Evolutionary conservation across 2,329 filamentous ascomycete species (phyloP).

Genomic region (Aspergillus felis): DNA sequence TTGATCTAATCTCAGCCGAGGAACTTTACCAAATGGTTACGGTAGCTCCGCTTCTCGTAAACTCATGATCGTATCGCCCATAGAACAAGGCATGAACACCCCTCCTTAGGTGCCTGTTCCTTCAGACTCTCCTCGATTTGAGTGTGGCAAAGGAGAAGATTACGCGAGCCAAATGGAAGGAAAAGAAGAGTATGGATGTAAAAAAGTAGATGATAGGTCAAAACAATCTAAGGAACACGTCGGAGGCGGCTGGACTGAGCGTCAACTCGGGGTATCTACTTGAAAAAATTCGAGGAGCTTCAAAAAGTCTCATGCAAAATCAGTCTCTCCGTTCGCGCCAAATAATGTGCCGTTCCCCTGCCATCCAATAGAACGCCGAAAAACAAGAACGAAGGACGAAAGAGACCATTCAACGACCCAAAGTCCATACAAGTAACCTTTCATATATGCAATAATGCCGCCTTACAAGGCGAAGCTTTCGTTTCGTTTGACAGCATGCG

Average conservation of each 20-base stretch:
- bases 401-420: constrained; percentile 17
- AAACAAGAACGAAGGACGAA: constrained; percentile 9
- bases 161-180: background rate
- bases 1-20: background rate
- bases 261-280: constrained; percentile 50
- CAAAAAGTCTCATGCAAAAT: constrained; percentile 30
- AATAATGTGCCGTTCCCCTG: constrained; percentile 37
- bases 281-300: constrained; percentile 46
- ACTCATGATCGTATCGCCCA: background rate
- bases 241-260: constrained; percentile 42
- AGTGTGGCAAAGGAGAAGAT: background rate
- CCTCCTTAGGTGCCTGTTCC: background rate
- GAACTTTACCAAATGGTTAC: background rate
- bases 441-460: constrained; percentile 31
- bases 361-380: constrained; percentile 35
- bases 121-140: background rate
- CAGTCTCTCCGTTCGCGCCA: constrained; percentile 39
- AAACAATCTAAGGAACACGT: constrained; percentile 26
- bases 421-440: constrained; percentile 24
- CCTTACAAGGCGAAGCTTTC: constrained; percentile 19
- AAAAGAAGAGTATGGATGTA: background rate
- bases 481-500: constrained; percentile 17
- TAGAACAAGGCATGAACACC: background rate
- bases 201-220: constrained; percentile 6
- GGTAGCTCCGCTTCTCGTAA: background rate